Base-by-base conservation (phyloP, 83 land plant genomes). In the Isoetes engelmannii region DNA sequence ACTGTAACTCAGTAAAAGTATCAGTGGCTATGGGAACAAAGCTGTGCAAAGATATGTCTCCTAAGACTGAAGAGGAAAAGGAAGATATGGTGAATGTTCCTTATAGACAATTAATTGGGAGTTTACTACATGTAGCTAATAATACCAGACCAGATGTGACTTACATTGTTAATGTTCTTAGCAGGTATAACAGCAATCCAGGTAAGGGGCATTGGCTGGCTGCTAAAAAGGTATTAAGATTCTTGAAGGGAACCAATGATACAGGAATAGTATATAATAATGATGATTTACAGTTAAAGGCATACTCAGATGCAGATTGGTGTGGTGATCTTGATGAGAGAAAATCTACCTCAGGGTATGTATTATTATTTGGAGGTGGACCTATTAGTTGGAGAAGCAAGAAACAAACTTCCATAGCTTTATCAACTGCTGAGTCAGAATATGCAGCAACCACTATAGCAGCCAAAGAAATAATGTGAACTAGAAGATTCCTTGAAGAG, bases 101-200 rank as follows among this genome's bases (percentile, higher is more conserved):
- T 18, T 70, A 70, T 69, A 53, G 59, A 5, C 43, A 42, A 55
- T 71, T 59, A 60, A 44, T 75, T 1, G 77, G 77, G 6, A 69
- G 73, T 17, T 21, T 75, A 5, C 60, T 75, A 65, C 60, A 74
- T 67, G 69, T 51, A 17, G 59, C 67, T 51, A 17, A 66, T 15
- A 57, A 64, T 53, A 49, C 70, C 0, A 45, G 73, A 43, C 65
- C 67, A 7, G 66, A 75, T 43, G 45, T 69, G 13, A 46, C 66
- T 4, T 47, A 47, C 66, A 61, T 48, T 10, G 63, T 67, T 5
- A 45, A 51, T 45, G 6, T 57, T 4, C 43, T 69, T 19, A 75
- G 74, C 37, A 47, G 56, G 5, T 75, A 12, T 13, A 42, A 56
- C 47, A 8, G n/a, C 4, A 67, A 67, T 67, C 70, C 49, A 5